phyloP scores from a whole-genome alignment of 257 asterid species.

The Ligustrum vulgare region DNA sequence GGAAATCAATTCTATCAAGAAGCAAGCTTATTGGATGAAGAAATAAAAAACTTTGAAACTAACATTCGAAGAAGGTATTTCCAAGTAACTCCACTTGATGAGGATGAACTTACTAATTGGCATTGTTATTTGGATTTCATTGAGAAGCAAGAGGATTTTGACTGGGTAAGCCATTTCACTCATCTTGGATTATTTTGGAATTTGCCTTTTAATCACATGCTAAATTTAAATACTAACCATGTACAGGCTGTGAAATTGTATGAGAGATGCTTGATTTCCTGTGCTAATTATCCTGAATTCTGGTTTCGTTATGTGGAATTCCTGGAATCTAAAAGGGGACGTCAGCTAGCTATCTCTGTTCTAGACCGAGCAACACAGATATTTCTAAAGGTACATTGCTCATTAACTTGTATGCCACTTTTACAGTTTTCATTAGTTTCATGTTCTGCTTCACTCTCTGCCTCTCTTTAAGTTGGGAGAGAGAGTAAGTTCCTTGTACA shows the following conservation, averaged over 20 bases:
- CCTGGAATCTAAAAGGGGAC: slow-evolving; percentile 77
- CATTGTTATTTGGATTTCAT: slow-evolving; percentile 79
- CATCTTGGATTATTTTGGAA: slow-evolving; percentile 5
- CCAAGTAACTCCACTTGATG: slow-evolving; percentile 62
- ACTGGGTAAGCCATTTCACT: slow-evolving; percentile 48
- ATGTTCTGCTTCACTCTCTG: not conserved
- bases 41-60: slow-evolving; percentile 62
- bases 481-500: not conserved
- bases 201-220: slow-evolving; percentile 14
- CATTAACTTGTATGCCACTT: not conserved
- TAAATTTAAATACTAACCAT: slow-evolving; percentile 12
- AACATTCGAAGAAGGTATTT: slow-evolving; percentile 65
- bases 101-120: slow-evolving; percentile 72
- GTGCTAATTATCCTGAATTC: slow-evolving; percentile 85
- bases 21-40: slow-evolving; percentile 60
- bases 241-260: slow-evolving; percentile 73
- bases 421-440: not conserved
- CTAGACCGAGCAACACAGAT: slow-evolving; percentile 73
- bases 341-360: slow-evolving; percentile 71
- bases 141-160: slow-evolving; percentile 75
- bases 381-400: slow-evolving; percentile 59
- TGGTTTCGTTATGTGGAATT: slow-evolving; percentile 91
- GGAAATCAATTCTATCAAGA: slow-evolving; percentile 69
- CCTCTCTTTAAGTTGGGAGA: not conserved
- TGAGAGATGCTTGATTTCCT: slow-evolving; percentile 92